These are phyloP conservation scores for Fusarium sulawesiense DNA, from an alignment of 2,329 filamentous ascomycete genomes.

Conservation along the genomic window DNA sequence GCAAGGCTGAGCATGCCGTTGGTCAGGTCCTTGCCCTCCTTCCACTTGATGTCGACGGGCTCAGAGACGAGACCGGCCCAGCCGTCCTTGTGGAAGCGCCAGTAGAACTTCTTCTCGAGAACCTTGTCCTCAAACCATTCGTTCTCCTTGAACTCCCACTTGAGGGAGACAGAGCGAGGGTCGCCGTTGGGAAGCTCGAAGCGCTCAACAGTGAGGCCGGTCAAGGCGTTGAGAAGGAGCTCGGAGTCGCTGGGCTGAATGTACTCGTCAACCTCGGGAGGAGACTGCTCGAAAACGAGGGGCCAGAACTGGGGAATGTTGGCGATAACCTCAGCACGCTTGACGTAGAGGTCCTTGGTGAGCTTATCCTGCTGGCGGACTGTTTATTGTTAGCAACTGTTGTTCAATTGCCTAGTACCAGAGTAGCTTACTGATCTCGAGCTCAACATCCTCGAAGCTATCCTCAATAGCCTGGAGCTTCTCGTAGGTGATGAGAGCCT, in stretches of 20 bases:
- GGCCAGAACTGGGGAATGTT: conserved; percentile 92
- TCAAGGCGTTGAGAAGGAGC: conserved; percentile 76
- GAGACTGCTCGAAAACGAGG: conserved; percentile 89
- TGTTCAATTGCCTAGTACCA: background rate
- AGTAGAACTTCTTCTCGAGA: conserved; percentile 93
- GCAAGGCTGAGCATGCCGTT: conserved; percentile 81
- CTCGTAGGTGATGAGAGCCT: conserved; percentile 71
- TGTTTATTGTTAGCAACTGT: conserved; percentile 52
- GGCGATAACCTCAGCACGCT: conserved; percentile 76
- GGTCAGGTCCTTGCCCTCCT: conserved; percentile 82
- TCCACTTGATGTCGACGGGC: conserved; percentile 90
- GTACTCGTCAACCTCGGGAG: conserved; percentile 86
- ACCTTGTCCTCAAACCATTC: conserved; percentile 81
- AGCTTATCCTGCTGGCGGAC: conserved; percentile 79
- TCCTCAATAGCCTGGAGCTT: conserved; percentile 83
- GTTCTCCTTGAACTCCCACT: conserved; percentile 83
- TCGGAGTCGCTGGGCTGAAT: conserved; percentile 84
- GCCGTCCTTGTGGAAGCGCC: conserved; percentile 74
- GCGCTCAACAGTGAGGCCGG: conserved; percentile 76
- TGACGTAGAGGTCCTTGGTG: conserved; percentile 77
- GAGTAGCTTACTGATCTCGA: conserved; percentile 77
- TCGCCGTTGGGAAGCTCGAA: conserved; percentile 84
- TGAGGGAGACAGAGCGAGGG: conserved; percentile 82
- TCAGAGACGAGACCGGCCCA: conserved; percentile 86
- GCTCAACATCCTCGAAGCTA: conserved; percentile 85